Evolutionary conservation across 495 filamentous ascomycete genomes (phyloP), one percentile per base, ranked within the genome.

Genomic region (Aspergillus homomorphus): DNA sequence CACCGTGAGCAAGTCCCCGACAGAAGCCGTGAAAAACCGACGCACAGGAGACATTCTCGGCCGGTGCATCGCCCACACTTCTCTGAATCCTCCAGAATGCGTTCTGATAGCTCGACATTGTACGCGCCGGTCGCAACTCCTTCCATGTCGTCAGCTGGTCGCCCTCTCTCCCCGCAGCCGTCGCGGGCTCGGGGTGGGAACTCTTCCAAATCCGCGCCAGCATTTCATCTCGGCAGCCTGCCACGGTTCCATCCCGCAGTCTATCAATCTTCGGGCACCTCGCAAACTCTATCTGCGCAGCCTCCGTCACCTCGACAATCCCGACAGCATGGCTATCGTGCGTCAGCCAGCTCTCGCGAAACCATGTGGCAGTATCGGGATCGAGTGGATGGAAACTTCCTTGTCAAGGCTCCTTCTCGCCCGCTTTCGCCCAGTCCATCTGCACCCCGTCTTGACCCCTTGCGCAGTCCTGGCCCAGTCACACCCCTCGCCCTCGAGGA

Each of bases 381-480:
- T 7, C 53, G 72, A 0, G 52, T 73, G 15, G 75, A 74, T n/a
- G 65, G 64, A 16, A 45, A 65, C 18, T 53, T 53, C 4, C 50
- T 65, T 7, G 50, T 62, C 0, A 63, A 63, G 30, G 73, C 56
- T 60, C 74, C 57, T 53, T 72, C 62, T 51, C 65, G 54, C 59
- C 72, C 53, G 51, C 53, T 60, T 49, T 72, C 60, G 57, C 79
- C 66, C 63, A 73, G 59, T 79, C 88, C 38, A n/a, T 73, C 74
- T 12, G 85, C 85, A 20, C 90, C 90, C 8, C 75, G 83, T 18
- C 67, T 94, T 33, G 76, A 76, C 22, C 90, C 90, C 2, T 76
- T 89, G 3, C 82, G 82, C n/a, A 90, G 87, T 45, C 88, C 89
- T 1, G 89, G 89, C 0, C 88, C 88, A 0, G 88, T 92, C 42